Evolutionary conservation across 2,329 filamentous ascomycete genomes (phyloP), one percentile per base, ranked within the genome.

Genomic region (Colletotrichum lentis): DNA sequence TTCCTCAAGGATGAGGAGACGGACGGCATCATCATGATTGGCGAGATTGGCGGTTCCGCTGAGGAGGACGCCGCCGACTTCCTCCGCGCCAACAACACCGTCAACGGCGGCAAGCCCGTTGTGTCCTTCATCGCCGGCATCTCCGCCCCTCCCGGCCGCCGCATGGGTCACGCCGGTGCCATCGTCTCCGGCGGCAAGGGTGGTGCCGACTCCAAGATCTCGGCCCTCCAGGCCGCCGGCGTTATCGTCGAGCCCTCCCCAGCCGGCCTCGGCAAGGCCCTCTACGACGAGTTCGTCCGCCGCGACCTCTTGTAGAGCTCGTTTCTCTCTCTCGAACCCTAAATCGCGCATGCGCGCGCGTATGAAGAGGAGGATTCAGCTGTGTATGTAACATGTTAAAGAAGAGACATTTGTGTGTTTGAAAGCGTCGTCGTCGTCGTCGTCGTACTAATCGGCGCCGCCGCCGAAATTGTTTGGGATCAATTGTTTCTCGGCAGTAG

Each of bases 1-100:
- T 99, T 99, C 89, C 89, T 97, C 76, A 86, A 96, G 81, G 96
- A 99, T 81, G 87, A 91, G 80, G 93, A 97, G 85, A 99, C 96
- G 46, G 96, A 99, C 79, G 96, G 96, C 79, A 97, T 99, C 84
- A 97, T 99, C 85, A 97, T 99, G 96, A 98, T 99, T 80, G 96
- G 96, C 79, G 96, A 98, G 86, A 98, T 99, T 79, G 96, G 96
- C 82, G 96, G 96, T 72, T 93, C 92, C 69, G 96, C 96, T 69
- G 96, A 99, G 85, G 96, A 99, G 85, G 96, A 99, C 76, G 96
- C 96, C 46, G 95, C 96, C 76, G 96, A 98, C 76, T 99, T 96
- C 87, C 84, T 98, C 79, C 93, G 92, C 85, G 86, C 89, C 80
- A 88, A 96, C 86, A 98, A 99, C 88, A 94, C 90, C 69, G 85